Conservation (phyloP, 2,329 filamentous ascomycete genomes). For the Sclerotinia spermophila region DNA sequence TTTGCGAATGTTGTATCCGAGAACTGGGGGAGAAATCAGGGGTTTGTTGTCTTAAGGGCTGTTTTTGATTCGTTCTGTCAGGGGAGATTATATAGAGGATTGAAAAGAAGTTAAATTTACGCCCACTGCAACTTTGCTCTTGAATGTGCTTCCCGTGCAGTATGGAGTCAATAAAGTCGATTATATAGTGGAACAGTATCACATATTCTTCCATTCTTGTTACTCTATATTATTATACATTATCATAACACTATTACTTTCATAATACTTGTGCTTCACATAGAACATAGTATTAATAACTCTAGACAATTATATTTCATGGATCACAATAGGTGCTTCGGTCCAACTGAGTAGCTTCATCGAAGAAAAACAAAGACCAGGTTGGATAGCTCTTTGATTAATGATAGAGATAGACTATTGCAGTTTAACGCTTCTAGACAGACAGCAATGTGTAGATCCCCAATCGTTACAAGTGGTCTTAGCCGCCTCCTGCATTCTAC, state of each 20-base stretch:
- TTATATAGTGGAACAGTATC: background rate
- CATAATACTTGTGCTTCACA: background rate
- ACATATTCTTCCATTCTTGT: background rate
- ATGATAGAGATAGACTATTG: background rate
- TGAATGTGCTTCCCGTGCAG: background rate
- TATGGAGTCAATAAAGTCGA: background rate
- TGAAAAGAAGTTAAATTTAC: background rate
- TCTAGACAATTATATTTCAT: no score
- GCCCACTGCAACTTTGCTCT: background rate
- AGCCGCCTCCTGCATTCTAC: no score
- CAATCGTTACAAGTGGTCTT: background rate
- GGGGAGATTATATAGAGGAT: background rate
- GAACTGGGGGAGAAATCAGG: slow-evolving; percentile 38
- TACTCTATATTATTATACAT: background rate
- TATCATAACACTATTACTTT: background rate
- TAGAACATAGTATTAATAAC: background rate
- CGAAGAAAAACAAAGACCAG: background rate
- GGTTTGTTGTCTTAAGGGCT: slow-evolving; percentile 35
- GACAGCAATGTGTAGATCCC: background rate
- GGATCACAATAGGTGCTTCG: no score
- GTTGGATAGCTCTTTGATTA: no score
- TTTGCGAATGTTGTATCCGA: slow-evolving; percentile 35
- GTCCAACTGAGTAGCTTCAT: background rate
- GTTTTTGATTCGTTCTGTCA: background rate
- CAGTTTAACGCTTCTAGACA: background rate